Evolutionary conservation across 108 stramenopile species (phyloP).

Genomic region (Fistulifera solaris): DNA sequence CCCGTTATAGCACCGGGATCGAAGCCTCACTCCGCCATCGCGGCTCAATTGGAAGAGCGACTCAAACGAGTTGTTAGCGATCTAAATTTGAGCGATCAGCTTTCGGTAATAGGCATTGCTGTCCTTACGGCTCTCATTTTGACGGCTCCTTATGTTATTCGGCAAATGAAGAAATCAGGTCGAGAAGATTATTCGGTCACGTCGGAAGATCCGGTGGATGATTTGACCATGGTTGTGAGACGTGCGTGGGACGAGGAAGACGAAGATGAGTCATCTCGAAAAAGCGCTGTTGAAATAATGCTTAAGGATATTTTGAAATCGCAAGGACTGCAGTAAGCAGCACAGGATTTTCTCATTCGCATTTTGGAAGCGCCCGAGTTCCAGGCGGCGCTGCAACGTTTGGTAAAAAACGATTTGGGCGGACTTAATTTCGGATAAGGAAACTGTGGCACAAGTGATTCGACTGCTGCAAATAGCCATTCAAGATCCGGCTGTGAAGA

Average conservation of each 20-base stretch:
- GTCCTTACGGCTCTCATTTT: slow-evolving; percentile 1
- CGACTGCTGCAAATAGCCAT: slow-evolving; percentile 56
- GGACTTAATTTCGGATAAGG: slow-evolving; percentile 66
- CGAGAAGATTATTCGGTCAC: not conserved
- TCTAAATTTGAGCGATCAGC: slow-evolving; percentile 8
- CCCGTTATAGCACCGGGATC: not conserved
- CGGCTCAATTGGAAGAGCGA: not conserved
- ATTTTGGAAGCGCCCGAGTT: slow-evolving; percentile 55
- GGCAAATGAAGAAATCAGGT: slow-evolving; percentile 8
- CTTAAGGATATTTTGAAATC: slow-evolving; percentile 27
- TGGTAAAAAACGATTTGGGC: slow-evolving; percentile 61
- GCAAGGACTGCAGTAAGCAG: slow-evolving; percentile 35
- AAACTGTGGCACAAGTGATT: slow-evolving; percentile 59
- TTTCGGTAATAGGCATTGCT: slow-evolving; percentile 3
- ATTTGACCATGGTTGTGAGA: slow-evolving; percentile 23
- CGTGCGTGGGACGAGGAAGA: slow-evolving; percentile 8
- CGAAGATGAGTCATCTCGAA: too few relatives aligned
- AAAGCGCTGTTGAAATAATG: slow-evolving; percentile 21
- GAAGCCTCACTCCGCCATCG: not conserved
- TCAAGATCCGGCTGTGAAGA: slow-evolving; percentile 54
- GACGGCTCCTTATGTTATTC: slow-evolving; percentile 6
- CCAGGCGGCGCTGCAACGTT: slow-evolving; percentile 41
- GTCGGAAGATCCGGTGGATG: slow-evolving; percentile 12
- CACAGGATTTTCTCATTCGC: slow-evolving; percentile 26
- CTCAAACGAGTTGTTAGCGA: slow-evolving; percentile 5